A percentile compares a stretch with the other conserved stretches of the same genome.
phyloP scores from a whole-genome alignment of 73 alveolate genomes.

The Paramecium bursaria region DNA sequence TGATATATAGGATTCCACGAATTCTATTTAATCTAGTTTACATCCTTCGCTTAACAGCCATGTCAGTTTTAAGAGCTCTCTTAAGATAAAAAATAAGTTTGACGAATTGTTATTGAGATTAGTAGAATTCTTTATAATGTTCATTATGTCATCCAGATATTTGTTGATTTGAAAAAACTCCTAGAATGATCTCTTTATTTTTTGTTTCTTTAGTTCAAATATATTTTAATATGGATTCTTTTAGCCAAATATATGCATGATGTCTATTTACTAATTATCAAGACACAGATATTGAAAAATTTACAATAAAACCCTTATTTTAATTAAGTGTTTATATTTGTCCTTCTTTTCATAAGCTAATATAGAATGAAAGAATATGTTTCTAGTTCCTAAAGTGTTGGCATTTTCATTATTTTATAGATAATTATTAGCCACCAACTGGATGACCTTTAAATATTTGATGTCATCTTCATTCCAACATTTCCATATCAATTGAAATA shows the following conservation, averaged over 20 bases:
- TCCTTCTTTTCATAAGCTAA: background rate
- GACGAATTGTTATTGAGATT: background rate
- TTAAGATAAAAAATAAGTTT: background rate
- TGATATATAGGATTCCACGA: constrained; percentile 1
- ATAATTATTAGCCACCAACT: background rate
- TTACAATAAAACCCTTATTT: background rate
- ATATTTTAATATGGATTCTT: constrained; percentile 8
- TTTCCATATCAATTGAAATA: constrained; percentile 26
- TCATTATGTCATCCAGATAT: background rate
- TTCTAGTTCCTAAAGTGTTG: constrained; percentile 9
- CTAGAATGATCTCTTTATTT: constrained; percentile 32
- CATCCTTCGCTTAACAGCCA: constrained; percentile 49
- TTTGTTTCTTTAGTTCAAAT: background rate
- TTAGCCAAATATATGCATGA: background rate
- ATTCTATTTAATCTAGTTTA: constrained; percentile 19
- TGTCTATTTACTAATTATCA: background rate
- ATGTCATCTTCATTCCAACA: background rate
- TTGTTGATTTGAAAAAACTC: constrained; percentile 41
- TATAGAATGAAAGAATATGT: constrained; percentile 22
- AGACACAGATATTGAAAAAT: constrained; percentile 45
- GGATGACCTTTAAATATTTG: background rate
- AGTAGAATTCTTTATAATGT: background rate
- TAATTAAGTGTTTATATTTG: background rate
- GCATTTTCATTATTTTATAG: background rate
- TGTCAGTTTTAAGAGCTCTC: constrained; percentile 22